Percentiles rank a stretch among this genome's conserved stretches.
Evolutionary conservation across 2,329 filamentous ascomycete genomes (phyloP).

Genomic region (Verticillium albo-atrum): DNA sequence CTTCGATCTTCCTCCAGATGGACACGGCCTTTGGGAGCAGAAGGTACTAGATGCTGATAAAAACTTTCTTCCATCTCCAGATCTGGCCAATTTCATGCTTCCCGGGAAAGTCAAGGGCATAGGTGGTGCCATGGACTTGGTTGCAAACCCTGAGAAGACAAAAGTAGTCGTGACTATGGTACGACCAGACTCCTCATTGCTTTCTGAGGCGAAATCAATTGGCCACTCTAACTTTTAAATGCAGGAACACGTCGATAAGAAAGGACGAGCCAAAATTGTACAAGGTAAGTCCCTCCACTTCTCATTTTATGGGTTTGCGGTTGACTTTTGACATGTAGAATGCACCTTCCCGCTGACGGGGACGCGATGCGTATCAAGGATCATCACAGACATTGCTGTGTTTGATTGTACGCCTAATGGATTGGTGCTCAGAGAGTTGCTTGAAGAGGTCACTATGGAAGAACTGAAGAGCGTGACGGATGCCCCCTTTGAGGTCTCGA

Average conservation of each 20-base stretch:
- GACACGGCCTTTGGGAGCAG: background rate
- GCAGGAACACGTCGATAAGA: conserved; percentile 86
- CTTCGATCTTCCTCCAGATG: background rate
- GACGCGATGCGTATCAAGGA: conserved; percentile 78
- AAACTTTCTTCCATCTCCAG: conserved; percentile 30
- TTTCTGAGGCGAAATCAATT: too few relatives aligned
- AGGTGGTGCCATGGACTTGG: conserved; percentile 89
- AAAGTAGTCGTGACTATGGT: conserved; percentile 89
- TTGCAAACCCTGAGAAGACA: conserved; percentile 77
- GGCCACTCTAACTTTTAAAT: background rate
- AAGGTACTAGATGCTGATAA: background rate
- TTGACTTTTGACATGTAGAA: conserved; percentile 38
- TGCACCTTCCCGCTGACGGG: conserved; percentile 91
- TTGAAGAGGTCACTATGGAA: conserved; percentile 35
- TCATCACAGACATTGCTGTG: conserved; percentile 83
- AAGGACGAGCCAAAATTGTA: conserved; percentile 89
- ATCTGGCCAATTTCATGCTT: conserved; percentile 90
- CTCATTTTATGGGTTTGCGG: background rate
- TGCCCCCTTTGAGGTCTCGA: conserved; percentile 75
- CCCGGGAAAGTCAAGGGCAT: conserved; percentile 92
- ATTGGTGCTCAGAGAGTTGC: conserved; percentile 53
- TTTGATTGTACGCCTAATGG: conserved; percentile 79
- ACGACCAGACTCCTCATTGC: background rate
- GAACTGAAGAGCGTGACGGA: conserved; percentile 85
- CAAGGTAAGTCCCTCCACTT: conserved; percentile 35